Conservation (phyloP, 768 basidiomycete species). For the Tylopilus balloui region DNA sequence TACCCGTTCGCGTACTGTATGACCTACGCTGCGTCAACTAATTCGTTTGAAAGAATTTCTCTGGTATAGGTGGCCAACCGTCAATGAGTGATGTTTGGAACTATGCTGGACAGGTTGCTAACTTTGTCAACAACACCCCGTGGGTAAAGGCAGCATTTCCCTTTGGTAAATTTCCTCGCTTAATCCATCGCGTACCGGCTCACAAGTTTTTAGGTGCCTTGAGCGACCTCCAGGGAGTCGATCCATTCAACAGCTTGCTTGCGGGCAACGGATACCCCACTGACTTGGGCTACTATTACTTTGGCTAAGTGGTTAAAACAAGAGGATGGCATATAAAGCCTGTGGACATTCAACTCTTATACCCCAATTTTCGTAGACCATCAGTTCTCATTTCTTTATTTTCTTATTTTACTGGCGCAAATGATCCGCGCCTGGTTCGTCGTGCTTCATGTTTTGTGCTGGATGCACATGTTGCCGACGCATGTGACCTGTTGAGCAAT, state of each 20-base stretch:
- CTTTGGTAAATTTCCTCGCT: slow-evolving; percentile 51
- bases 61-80: slow-evolving; percentile 37
- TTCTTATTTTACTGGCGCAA: not conserved
- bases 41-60: slow-evolving; percentile 46
- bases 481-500: slow-evolving; percentile 26
- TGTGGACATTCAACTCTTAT: slow-evolving; percentile 13
- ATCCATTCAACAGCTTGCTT: slow-evolving; percentile 45
- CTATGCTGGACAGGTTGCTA: slow-evolving; percentile 42
- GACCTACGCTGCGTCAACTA: not conserved
- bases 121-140: slow-evolving; percentile 40
- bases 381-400: not conserved
- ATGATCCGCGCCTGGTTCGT: slow-evolving; percentile 4
- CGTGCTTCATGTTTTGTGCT: slow-evolving; percentile 19
- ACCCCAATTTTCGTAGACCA: slow-evolving; percentile 16
- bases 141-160: slow-evolving; percentile 40
- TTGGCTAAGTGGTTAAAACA: slow-evolving; percentile 20
- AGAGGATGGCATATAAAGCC: not conserved
- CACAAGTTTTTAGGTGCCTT: slow-evolving; percentile 36
- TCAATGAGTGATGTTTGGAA: slow-evolving; percentile 32
- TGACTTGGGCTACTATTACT: slow-evolving; percentile 42
- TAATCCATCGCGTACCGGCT: not conserved
- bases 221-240: slow-evolving; percentile 46
- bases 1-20: slow-evolving; percentile 15
- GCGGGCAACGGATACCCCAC: slow-evolving; percentile 40
- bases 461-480: slow-evolving; percentile 17